Evolutionary conservation across 1,284 basidiomycete species (phyloP).

Genomic region (Cutaneotrichosporon spelunceum): DNA sequence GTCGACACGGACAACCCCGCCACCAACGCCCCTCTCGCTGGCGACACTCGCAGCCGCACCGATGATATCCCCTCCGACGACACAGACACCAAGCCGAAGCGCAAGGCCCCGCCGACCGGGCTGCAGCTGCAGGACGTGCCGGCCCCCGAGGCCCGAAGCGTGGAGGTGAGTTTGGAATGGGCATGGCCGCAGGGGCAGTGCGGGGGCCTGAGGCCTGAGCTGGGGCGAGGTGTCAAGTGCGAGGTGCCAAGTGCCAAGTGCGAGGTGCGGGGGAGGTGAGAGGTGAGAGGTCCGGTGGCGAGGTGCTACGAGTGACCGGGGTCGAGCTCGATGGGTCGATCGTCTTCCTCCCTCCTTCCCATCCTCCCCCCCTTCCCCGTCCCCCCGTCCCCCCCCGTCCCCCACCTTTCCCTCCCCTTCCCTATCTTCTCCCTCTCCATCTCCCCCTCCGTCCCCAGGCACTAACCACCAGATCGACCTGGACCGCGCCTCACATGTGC

Average conservation of each 20-base stretch:
- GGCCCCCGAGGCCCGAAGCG: neutral
- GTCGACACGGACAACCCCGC: no score
- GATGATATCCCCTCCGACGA: no score
- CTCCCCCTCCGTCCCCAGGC: neutral
- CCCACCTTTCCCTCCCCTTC: neutral
- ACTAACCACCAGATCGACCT: slow-evolving; percentile 5
- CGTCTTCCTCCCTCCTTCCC: no score
- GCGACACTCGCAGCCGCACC: no score
- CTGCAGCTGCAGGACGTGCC: slow-evolving; percentile 14
- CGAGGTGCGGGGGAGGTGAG: neutral
- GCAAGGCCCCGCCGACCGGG: slow-evolving; percentile 3
- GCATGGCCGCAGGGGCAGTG: neutral
- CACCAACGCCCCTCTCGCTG: no score
- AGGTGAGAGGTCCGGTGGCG: no score
- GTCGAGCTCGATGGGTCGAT: no score
- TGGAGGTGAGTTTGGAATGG: slow-evolving; percentile 15
- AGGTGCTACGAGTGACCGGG: no score
- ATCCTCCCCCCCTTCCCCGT: no score
- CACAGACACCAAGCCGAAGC: neutral
- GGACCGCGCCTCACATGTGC: neutral
- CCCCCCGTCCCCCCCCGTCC: neutral
- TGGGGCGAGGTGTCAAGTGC: neutral
- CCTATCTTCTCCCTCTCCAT: neutral
- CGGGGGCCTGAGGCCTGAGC: neutral
- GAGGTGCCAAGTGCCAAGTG: no score